These are phyloP conservation scores for Annulohypoxylon stygium DNA, from an alignment of 495 filamentous ascomycete species.

Conservation along the genomic window DNA sequence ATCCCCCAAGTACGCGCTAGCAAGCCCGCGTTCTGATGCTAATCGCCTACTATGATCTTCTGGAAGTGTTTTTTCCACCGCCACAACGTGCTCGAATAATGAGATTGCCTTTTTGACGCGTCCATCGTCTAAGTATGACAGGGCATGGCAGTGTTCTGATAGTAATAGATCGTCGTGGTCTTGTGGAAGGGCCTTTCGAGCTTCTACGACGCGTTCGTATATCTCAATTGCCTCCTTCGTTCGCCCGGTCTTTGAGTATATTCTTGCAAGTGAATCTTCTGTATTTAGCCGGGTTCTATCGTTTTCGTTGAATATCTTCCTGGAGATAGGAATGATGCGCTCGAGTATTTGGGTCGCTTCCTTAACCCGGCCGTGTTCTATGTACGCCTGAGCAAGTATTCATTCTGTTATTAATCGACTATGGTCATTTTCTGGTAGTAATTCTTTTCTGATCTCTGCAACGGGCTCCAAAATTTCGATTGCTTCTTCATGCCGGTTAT, in stretches of 20 bases:
- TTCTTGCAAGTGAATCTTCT: neutral
- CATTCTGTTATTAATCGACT: neutral
- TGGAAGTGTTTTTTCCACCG: slow-evolving; percentile 23
- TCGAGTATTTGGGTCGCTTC: neutral
- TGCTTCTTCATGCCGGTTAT: slow-evolving; percentile 8
- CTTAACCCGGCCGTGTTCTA: neutral
- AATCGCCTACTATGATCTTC: neutral
- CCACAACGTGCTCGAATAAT: slow-evolving; percentile 44
- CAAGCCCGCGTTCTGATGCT: neutral
- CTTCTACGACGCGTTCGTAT: neutral
- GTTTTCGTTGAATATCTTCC: neutral
- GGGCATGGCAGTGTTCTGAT: neutral
- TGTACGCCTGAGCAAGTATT: neutral
- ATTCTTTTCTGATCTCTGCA: slow-evolving; percentile 23
- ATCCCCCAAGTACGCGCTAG: neutral
- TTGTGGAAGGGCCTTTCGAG: neutral
- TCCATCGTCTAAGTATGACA: neutral
- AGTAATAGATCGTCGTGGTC: neutral
- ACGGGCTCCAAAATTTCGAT: slow-evolving; percentile 38
- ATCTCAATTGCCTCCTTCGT: neutral
- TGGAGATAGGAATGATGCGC: neutral
- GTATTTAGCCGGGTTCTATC: neutral
- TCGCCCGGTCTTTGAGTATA: neutral
- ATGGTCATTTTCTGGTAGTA: slow-evolving; percentile 1
- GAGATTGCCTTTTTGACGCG: slow-evolving; percentile 8